Evolutionary conservation across 805 yeast species (phyloP).

Genomic region (Yarrowia alimentaria): DNA sequence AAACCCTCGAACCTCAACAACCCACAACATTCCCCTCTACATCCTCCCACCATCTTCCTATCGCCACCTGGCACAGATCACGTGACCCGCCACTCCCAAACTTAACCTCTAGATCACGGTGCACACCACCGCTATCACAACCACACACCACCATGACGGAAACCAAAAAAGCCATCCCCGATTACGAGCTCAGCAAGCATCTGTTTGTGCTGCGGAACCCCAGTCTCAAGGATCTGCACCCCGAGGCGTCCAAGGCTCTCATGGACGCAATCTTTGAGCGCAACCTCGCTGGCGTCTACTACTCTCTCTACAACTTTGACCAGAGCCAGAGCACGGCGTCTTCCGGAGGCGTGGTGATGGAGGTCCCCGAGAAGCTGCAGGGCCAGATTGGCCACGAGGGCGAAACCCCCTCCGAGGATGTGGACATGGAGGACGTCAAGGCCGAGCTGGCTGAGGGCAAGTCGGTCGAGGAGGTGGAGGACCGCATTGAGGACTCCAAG

Average conservation of each 20-base stretch:
- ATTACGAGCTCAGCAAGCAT: slow-evolving; percentile 74
- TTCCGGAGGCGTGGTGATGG: slow-evolving; percentile 30
- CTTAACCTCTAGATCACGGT: background rate
- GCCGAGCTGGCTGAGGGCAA: slow-evolving; percentile 24
- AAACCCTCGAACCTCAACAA: too few relatives aligned
- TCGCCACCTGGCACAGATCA: slow-evolving; percentile 1
- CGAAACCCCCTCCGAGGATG: slow-evolving; percentile 16
- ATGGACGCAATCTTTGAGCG: slow-evolving; percentile 54
- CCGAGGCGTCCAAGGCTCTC: slow-evolving; percentile 48
- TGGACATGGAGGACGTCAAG: slow-evolving; percentile 20
- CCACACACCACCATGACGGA: slow-evolving; percentile 18
- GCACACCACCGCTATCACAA: background rate
- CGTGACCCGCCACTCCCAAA: background rate
- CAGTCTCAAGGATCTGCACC: slow-evolving; percentile 44
- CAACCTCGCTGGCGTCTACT: slow-evolving; percentile 79
- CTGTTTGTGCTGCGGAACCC: slow-evolving; percentile 60
- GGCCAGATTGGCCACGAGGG: slow-evolving; percentile 25
- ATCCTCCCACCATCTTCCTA: slow-evolving; percentile 11
- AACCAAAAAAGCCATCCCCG: slow-evolving; percentile 51
- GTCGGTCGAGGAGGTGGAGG: slow-evolving; percentile 23
- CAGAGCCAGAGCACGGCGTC: slow-evolving; percentile 41
- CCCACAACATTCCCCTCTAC: too few relatives aligned
- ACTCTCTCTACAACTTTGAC: slow-evolving; percentile 51
- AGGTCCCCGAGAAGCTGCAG: slow-evolving; percentile 24
- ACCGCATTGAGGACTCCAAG: slow-evolving; percentile 13